Evolutionary conservation across 345 rosid genomes (phyloP).

Genomic region (Trapa bicornis): DNA sequence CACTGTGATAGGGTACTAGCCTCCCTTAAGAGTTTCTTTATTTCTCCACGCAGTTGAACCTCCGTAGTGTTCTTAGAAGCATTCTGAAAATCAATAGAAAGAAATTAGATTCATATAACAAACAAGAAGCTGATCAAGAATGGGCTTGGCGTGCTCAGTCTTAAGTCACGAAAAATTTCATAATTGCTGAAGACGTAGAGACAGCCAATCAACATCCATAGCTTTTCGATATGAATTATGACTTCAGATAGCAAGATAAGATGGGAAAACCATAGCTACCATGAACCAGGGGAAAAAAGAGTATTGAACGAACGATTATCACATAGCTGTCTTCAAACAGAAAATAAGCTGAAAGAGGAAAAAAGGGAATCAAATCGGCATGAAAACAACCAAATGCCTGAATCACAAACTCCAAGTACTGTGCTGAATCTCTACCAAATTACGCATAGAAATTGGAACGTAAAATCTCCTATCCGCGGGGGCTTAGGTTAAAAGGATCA

Average conservation of each 20-base stretch:
- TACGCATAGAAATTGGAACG: background rate
- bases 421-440: too few relatives aligned
- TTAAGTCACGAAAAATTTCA: background rate
- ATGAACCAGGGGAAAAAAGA: background rate
- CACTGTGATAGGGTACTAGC: constrained; percentile 67
- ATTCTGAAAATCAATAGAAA: constrained; percentile 19
- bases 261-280: background rate
- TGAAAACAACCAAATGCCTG: background rate
- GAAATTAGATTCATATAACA: background rate
- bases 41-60: constrained; percentile 48
- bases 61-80: constrained; percentile 39
- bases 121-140: background rate
- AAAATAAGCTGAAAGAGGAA: too few relatives aligned
- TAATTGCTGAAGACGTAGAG: background rate
- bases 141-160: background rate
- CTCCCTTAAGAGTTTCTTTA: constrained; percentile 60
- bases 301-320: background rate
- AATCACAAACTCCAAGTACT: background rate
- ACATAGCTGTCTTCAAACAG: too few relatives aligned
- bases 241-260: background rate
- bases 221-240: background rate
- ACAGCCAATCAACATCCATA: background rate
- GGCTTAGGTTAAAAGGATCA: background rate
- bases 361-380: too few relatives aligned
- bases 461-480: background rate